Evolutionary conservation across 805 yeast genomes (phyloP).

Genomic region (Ogataea siamensis): DNA sequence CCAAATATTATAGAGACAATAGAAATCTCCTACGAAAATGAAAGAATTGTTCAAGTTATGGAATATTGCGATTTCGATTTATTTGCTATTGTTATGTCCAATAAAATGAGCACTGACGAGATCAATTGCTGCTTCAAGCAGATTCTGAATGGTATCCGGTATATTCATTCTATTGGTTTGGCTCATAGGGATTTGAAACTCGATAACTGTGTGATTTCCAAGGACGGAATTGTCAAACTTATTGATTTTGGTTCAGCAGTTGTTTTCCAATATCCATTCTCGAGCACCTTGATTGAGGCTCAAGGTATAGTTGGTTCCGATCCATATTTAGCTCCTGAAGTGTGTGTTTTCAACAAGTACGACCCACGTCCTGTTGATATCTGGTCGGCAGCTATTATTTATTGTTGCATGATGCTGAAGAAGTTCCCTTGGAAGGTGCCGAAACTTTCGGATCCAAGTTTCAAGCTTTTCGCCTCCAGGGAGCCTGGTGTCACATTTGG

Average conservation of each 20-base stretch:
- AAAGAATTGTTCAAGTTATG: slow-evolving; percentile 85
- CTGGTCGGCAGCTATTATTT: slow-evolving; percentile 90
- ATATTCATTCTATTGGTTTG: slow-evolving; percentile 79
- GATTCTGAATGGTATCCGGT: slow-evolving; percentile 74
- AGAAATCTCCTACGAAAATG: slow-evolving; percentile 87
- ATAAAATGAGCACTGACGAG: slow-evolving; percentile 78
- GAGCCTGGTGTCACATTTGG: slow-evolving; percentile 66
- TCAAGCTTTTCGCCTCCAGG: slow-evolving; percentile 76
- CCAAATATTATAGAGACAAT: slow-evolving; percentile 89
- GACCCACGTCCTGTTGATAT: slow-evolving; percentile 93
- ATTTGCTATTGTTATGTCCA: slow-evolving; percentile 92
- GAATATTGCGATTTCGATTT: slow-evolving; percentile 92
- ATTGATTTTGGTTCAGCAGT: slow-evolving; percentile 95
- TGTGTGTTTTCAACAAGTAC: slow-evolving; percentile 74
- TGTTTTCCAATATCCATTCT: slow-evolving; percentile 84
- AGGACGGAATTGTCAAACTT: slow-evolving; percentile 80
- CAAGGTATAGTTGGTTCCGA: slow-evolving; percentile 87
- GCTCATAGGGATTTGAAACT: slow-evolving; percentile 90
- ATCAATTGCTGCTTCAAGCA: slow-evolving; percentile 89
- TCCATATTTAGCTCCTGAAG: slow-evolving; percentile 92
- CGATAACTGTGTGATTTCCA: slow-evolving; percentile 87
- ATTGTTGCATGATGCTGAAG: slow-evolving; percentile 87
- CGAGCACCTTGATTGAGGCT: slow-evolving; percentile 67
- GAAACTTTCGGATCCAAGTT: slow-evolving; percentile 73
- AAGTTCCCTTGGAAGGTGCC: slow-evolving; percentile 97